Percentiles rank a stretch among this genome's conserved stretches.
Conservation (phyloP, 805 yeast species). For the Wickerhamiella sergipiensis region DNA sequence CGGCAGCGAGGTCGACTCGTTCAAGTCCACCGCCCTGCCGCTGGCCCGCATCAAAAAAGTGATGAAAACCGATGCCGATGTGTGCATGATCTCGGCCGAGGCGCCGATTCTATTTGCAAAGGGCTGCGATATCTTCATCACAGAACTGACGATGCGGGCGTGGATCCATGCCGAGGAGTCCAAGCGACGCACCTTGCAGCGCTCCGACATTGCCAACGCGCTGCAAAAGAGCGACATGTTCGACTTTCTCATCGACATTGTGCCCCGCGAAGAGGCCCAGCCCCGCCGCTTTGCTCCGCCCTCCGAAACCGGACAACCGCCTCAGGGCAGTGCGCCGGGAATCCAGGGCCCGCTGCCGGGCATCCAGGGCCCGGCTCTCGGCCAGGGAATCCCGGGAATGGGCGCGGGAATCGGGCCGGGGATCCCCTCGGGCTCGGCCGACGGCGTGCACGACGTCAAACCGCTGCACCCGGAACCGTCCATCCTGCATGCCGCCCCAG, state of each 20-base stretch:
- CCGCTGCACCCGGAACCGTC: too few relatives aligned
- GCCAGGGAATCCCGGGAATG: background rate
- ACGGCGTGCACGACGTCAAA: too few relatives aligned
- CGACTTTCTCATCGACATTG: slow-evolving; percentile 91
- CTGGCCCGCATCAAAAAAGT: slow-evolving; percentile 93
- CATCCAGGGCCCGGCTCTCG: background rate
- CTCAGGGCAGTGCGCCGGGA: background rate
- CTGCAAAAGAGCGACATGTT: slow-evolving; percentile 92
- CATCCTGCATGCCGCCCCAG: too few relatives aligned
- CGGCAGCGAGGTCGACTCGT: slow-evolving; percentile 64
- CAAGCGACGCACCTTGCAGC: slow-evolving; percentile 86
- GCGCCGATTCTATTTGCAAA: slow-evolving; percentile 96
- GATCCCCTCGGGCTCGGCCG: too few relatives aligned
- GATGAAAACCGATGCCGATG: slow-evolving; percentile 96
- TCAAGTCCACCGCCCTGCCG: slow-evolving; percentile 88
- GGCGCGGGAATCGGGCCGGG: too few relatives aligned
- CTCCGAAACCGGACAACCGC: background rate
- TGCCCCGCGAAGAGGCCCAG: slow-evolving; percentile 74
- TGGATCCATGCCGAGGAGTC: slow-evolving; percentile 98
- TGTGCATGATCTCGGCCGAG: slow-evolving; percentile 94
- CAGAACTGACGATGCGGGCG: slow-evolving; percentile 95
- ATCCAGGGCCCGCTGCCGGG: background rate
- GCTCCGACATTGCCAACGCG: slow-evolving; percentile 90
- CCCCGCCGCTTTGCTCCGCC: slow-evolving; percentile 7
- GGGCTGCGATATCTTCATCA: slow-evolving; percentile 93